Evolutionary conservation across 1,284 basidiomycete species (phyloP), one percentile per base, ranked within the genome.

Genomic region (Rhodotorula sp.): DNA sequence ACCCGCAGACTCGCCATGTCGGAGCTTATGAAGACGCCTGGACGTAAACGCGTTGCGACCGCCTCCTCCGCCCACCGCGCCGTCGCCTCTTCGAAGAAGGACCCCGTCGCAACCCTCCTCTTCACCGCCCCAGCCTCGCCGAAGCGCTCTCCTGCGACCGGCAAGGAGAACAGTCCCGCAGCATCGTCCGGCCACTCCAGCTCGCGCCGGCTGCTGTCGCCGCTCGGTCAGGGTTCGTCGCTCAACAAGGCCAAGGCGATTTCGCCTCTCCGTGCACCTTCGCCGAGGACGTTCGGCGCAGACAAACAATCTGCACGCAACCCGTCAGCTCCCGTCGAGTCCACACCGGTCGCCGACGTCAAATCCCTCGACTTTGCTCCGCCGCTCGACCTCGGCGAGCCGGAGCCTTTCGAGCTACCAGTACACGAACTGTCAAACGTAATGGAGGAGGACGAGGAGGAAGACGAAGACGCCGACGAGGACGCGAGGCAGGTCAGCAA

Each of bases 11-110:
- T 56, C 13, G 66, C 59, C 51, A 61, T 74, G 40, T 59, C 70
- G 0, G 71, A 72, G 31, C 52, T 74, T 30, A 74, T 74, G 73
- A 74, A 74, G 58, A 72, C 73, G 2, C 73, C 73, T 5, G 70
- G 70, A 9, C 67, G 72, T 15, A 71, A 62, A 48, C 70, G 68
- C 31, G 53, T 47, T 13, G 59, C 62, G 24, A 68, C 57, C 40
- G 61, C 37, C 5, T 57, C 60, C 54, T 51, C 44, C 18, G 28
- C 53, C 34, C 47, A 24, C 13, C 51, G 28, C 59, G 44, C 64
- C 37, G 26, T 54, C 51, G 48, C 67, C 37, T 51, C 30, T 7
- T 50, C 64, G 20, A 60, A 54, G 54, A 68, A 70, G 54, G 70
- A 74, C 52, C 73, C 73, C 28, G 48, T 72, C 62, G 68, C 70